phyloP scores from a whole-genome alignment of 1,284 basidiomycete genomes.

The Cryptococcus floricola region DNA sequence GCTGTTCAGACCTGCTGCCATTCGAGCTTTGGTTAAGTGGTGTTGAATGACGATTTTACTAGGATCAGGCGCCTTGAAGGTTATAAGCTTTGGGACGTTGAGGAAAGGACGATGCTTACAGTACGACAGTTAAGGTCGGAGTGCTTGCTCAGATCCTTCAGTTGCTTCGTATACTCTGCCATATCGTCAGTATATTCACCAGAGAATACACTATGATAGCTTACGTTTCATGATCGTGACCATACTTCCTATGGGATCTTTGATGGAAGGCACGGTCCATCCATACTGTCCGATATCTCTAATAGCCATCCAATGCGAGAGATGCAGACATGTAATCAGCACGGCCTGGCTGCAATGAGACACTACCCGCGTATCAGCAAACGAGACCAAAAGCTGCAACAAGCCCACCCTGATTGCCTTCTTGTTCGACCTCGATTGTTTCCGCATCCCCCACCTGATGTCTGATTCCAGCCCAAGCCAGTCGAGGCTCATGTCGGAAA shows the following conservation, averaged over 20 bases:
- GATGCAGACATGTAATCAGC: slow-evolving; percentile 32
- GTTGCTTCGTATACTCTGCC: slow-evolving; percentile 19
- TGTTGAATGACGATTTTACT: slow-evolving; percentile 31
- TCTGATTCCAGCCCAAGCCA: slow-evolving; percentile 30
- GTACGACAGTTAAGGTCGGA: slow-evolving; percentile 10
- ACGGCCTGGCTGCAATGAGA: slow-evolving; percentile 34
- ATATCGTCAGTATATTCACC: background rate
- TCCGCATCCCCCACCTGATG: slow-evolving; percentile 18
- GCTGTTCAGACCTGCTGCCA: slow-evolving; percentile 26
- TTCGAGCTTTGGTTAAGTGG: slow-evolving; percentile 29
- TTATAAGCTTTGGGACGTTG: background rate
- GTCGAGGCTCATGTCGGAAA: slow-evolving; percentile 2
- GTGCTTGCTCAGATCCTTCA: slow-evolving; percentile 11
- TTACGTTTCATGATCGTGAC: slow-evolving; percentile 35
- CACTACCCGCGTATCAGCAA: background rate
- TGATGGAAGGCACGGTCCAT: slow-evolving; percentile 26
- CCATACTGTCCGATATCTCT: slow-evolving; percentile 34
- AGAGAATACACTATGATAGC: slow-evolving; percentile 4
- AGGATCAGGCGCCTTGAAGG: slow-evolving; percentile 30
- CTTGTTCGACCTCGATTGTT: slow-evolving; percentile 2
- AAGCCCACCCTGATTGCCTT: background rate
- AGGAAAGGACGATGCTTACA: slow-evolving; percentile 5
- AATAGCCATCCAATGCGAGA: slow-evolving; percentile 31
- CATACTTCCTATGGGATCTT: slow-evolving; percentile 35
- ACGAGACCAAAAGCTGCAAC: too few species aligned